Evolutionary conservation across 495 filamentous ascomycete genomes (phyloP).

Genomic region (Aspergillus avenaceus): DNA sequence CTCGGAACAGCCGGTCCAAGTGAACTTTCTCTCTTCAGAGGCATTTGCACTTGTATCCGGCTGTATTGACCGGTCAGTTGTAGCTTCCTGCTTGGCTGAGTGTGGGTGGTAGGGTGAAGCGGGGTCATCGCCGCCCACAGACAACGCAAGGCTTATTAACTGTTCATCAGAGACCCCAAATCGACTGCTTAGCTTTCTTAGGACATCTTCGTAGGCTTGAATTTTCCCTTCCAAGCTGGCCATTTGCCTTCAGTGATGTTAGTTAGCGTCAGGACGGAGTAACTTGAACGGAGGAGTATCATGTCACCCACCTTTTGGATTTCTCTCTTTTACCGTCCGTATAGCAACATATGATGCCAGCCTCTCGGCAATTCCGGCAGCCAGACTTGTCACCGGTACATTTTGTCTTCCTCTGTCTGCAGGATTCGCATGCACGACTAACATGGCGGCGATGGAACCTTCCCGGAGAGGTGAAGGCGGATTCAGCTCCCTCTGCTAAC

Average conservation of each 20-base stretch:
- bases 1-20: background rate
- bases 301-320: slow-evolving; percentile 42
- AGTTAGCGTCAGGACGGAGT: background rate
- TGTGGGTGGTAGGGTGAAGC: background rate
- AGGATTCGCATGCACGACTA: slow-evolving; percentile 45
- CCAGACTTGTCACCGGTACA: slow-evolving; percentile 52
- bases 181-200: slow-evolving; percentile 31
- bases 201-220: slow-evolving; percentile 44
- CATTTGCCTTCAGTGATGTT: slow-evolving; percentile 31
- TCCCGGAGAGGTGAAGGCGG: slow-evolving; percentile 31
- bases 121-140: slow-evolving; percentile 22
- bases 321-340: slow-evolving; percentile 55
- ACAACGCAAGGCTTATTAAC: slow-evolving; percentile 32
- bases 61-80: slow-evolving; percentile 17
- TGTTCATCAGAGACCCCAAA: slow-evolving; percentile 39
- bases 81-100: slow-evolving; percentile 22
- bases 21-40: slow-evolving; percentile 10
- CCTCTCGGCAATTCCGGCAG: slow-evolving; percentile 53
- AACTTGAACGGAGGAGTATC: background rate
- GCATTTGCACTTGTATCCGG: slow-evolving; percentile 7
- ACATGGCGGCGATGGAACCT: slow-evolving; percentile 42
- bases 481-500: slow-evolving; percentile 37
- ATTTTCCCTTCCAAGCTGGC: slow-evolving; percentile 48
- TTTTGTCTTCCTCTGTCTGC: slow-evolving; percentile 52
- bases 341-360: slow-evolving; percentile 49